Evolutionary conservation across 2,329 filamentous ascomycete genomes (phyloP), one percentile per base, ranked within the genome.

Genomic region (Teratosphaeriaceae sp.): DNA sequence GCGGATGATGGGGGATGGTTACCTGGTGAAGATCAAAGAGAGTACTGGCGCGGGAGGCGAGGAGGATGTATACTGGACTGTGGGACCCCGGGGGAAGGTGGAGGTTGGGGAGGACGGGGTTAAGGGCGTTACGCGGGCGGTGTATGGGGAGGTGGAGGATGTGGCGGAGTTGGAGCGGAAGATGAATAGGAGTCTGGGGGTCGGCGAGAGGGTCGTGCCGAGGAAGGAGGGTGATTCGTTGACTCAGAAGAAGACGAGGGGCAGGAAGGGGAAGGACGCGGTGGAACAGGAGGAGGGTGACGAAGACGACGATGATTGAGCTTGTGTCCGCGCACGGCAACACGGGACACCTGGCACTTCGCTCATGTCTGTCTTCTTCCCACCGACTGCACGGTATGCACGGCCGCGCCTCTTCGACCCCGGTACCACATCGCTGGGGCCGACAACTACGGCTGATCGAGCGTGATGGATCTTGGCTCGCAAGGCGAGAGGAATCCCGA

Each of bases 1-100:
- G 52, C 77, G 78, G 40, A 82, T 97, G 70, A 76, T 82, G 50
- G 82, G 77, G 50, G 88, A 97, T 42, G 85, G 85, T 0, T 98
- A 98, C 59, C 69, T 98, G 2, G 73, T 88, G 26, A 84, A 79
- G 50, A 75, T 82, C 38, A 75, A 81, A 16, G 88, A 96, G 53
- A 76, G 61, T 50, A 65, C 66, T 54, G 80, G 79, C 1, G 50
- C 52, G 1, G 31, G 38, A n/a, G 86, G 85, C 20, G 86, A 94
- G 27, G 82, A 90, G 49, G 73, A 78, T 2, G 73, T 88, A 6
- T 88, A 86, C 37, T 98, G 87, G 75, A 78, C 85, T 43, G 78
- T 96, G 12, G 92, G 92, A 2, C 84, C 88, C 5, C 76, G 92
- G 18, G 90, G 85, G 5, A 92, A 85, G 65, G 74, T 89, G 6